A percentile compares a stretch with the other conserved stretches of the same genome.
Evolutionary conservation across 352 stramenopile genomes (phyloP).

Genomic region (Globisporangium irregulare): DNA sequence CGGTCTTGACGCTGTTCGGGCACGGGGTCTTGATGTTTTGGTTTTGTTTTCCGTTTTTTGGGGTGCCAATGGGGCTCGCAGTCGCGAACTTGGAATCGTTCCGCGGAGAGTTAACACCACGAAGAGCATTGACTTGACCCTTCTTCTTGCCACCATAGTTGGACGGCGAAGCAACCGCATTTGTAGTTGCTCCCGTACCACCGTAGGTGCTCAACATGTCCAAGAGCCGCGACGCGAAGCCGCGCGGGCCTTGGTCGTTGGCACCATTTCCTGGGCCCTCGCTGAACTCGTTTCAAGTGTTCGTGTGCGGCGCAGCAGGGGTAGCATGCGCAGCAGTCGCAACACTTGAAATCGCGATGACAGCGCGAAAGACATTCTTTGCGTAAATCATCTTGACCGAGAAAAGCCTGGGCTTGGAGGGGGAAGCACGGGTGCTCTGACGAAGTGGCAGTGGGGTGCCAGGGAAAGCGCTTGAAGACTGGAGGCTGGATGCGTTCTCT

Average conservation of each 20-base stretch:
- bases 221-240: slow-evolving; percentile 19
- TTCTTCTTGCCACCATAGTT: slow-evolving; percentile 40
- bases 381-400: slow-evolving; percentile 53
- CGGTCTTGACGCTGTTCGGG: slow-evolving; percentile 22
- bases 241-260: slow-evolving; percentile 18
- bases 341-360: slow-evolving; percentile 55
- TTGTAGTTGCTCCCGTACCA: slow-evolving; percentile 5
- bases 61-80: slow-evolving; percentile 28
- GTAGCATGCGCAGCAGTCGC: slow-evolving; percentile 32
- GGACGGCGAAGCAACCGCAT: slow-evolving; percentile 32
- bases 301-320: slow-evolving; percentile 14
- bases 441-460: slow-evolving; percentile 14
- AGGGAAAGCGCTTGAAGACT: slow-evolving; percentile 19
- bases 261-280: slow-evolving; percentile 22
- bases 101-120: slow-evolving; percentile 37
- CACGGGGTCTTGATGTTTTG: slow-evolving; percentile 16
- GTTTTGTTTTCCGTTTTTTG: slow-evolving; percentile 13
- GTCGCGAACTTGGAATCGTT: slow-evolving; percentile 36
- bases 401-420: slow-evolving; percentile 19
- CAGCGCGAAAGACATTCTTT: slow-evolving; percentile 49
- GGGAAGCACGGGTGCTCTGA: slow-evolving; percentile 23
- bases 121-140: slow-evolving; percentile 24
- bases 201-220: slow-evolving; percentile 32
- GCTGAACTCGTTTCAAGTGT: slow-evolving; percentile 19
- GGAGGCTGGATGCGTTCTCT: slow-evolving; percentile 22